Evolutionary conservation across 139 green algal species (phyloP).

Genomic region (Dunaliella primolecta): DNA sequence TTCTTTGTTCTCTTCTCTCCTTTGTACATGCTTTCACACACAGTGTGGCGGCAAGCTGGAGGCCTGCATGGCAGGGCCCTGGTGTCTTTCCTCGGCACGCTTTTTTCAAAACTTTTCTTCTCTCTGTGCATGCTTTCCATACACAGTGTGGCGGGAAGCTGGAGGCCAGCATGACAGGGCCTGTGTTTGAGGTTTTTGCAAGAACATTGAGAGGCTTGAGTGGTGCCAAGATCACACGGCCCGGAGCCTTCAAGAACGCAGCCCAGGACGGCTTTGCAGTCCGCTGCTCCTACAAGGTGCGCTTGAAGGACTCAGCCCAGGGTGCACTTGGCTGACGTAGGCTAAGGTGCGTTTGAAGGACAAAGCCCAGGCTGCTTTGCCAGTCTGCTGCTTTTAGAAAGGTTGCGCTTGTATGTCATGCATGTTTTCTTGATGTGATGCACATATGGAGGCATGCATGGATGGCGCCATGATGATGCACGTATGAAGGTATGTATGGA

Average conservation of each 20-base stretch:
- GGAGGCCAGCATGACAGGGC: conserved; percentile 54
- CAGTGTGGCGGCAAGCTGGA: conserved; percentile 22
- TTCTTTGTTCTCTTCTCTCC: too few relatives aligned
- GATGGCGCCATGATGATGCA: too few relatives aligned
- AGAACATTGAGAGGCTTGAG: conserved; percentile 78
- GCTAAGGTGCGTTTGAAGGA: too few relatives aligned
- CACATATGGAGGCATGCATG: too few relatives aligned
- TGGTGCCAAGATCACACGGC: conserved; percentile 77
- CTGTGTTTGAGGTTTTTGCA: conserved; percentile 84
- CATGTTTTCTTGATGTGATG: too few relatives aligned
- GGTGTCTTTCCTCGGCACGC: too few relatives aligned
- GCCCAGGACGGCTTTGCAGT: conserved; percentile 53
- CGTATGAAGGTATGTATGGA: too few relatives aligned
- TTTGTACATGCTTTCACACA: too few relatives aligned
- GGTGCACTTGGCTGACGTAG: neutral
- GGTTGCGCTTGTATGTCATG: neutral
- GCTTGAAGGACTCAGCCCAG: neutral
- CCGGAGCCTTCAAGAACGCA: conserved; percentile 39
- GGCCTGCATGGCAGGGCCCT: neutral
- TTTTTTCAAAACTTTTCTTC: too few relatives aligned
- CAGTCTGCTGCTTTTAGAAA: too few relatives aligned
- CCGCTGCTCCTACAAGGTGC: conserved; percentile 79
- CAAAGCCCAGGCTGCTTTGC: too few relatives aligned
- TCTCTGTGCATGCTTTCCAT: neutral
- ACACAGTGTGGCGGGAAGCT: conserved; percentile 51